Percentiles rank a stretch among this genome's conserved stretches.
Evolutionary conservation across 169 alveolate genomes (phyloP).

Genomic region (Hepatocystis sp.): DNA sequence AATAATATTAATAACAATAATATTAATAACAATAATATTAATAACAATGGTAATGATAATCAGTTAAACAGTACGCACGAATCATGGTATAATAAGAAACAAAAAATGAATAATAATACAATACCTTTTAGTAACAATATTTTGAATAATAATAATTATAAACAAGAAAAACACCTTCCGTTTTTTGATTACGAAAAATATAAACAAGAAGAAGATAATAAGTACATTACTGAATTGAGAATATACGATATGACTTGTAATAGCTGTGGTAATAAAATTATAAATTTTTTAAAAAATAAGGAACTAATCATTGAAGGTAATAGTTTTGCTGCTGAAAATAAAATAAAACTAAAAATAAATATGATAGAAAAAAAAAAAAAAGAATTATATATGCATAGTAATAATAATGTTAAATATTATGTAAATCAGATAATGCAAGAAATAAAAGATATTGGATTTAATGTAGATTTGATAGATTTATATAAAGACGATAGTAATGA

Average conservation of each 20-base stretch:
- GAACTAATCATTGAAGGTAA: constrained; percentile 46
- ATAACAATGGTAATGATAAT: too few relatives aligned
- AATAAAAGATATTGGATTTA: constrained; percentile 60
- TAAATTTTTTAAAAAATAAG: constrained; percentile 47
- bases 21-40: too few relatives aligned
- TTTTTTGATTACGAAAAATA: constrained; percentile 66
- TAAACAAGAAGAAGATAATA: constrained; percentile 24
- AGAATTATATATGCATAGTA: neutral
- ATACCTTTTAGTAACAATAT: too few relatives aligned
- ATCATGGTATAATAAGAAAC: too few relatives aligned
- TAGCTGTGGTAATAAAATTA: constrained; percentile 67
- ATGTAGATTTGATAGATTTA: constrained; percentile 42
- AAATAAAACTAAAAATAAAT: constrained; percentile 44
- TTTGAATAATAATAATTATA: too few relatives aligned
- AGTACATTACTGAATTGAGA: constrained; percentile 52
- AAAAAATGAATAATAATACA: too few relatives aligned
- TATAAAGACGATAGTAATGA: constrained; percentile 40
- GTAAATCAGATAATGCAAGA: constrained; percentile 61
- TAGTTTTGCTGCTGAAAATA: constrained; percentile 66
- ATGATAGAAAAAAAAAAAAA: constrained; percentile 6
- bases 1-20: too few relatives aligned
- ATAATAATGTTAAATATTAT: constrained; percentile 20
- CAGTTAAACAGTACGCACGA: too few relatives aligned
- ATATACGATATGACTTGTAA: constrained; percentile 71
- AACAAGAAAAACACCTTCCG: too few relatives aligned